Conservation (phyloP, 2,329 filamentous ascomycete genomes). For the Alternaria sp. region DNA sequence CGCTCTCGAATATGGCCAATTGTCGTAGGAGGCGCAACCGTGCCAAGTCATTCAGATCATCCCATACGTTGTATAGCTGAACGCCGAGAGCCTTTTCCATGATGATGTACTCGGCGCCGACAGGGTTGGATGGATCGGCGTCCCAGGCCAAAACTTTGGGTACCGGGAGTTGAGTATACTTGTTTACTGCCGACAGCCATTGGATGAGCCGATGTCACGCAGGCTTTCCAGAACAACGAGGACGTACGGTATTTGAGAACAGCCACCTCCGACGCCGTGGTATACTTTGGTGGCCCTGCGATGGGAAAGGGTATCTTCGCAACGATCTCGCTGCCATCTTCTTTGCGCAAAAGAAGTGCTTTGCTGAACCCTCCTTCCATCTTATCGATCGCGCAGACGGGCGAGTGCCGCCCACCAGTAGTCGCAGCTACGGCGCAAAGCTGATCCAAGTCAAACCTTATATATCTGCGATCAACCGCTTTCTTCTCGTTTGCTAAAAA, state of each 20-base stretch:
- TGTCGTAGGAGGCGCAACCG: no score
- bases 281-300: conserved; percentile 37
- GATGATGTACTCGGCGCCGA: conserved; percentile 46
- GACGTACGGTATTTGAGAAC: conserved; percentile 40
- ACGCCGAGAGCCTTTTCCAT: conserved; percentile 42
- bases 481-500: conserved; percentile 37
- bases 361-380: conserved; percentile 45
- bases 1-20: conserved; percentile 30
- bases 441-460: conserved; percentile 36
- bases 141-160: conserved; percentile 37
- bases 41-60: conserved; percentile 31
- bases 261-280: conserved; percentile 46
- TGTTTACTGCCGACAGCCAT: conserved; percentile 8
- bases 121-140: conserved; percentile 31
- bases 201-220: background rate
- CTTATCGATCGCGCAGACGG: conserved; percentile 39
- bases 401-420: conserved; percentile 20
- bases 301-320: conserved; percentile 37
- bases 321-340: conserved; percentile 22
- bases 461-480: conserved; percentile 31
- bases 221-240: background rate
- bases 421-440: conserved; percentile 36
- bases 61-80: conserved; percentile 41
- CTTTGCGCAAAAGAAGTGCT: conserved; percentile 32
- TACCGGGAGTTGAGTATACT: conserved; percentile 30